These are phyloP conservation scores for Biancaea sappan DNA, from an alignment of 306 rosid species.

Conservation along the genomic window DNA sequence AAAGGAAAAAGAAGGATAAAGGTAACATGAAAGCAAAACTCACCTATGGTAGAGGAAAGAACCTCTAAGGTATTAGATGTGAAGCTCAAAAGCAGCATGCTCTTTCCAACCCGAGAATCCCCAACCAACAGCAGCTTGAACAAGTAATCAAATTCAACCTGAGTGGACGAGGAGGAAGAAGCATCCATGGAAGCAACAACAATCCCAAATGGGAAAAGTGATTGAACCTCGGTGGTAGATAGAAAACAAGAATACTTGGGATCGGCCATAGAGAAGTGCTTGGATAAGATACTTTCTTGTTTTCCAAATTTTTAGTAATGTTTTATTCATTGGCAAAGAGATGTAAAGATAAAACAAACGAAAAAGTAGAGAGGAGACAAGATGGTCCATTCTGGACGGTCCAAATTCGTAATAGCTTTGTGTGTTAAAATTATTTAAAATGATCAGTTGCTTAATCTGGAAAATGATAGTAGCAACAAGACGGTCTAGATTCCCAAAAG, in stretches of 20 bases:
- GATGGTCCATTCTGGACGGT: too few relatives aligned
- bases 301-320: background rate
- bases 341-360: background rate
- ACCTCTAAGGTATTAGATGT: slow-evolving; percentile 67
- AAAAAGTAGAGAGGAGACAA: background rate
- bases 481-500: too few relatives aligned
- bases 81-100: slow-evolving; percentile 66
- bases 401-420: too few relatives aligned
- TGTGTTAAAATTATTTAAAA: too few relatives aligned
- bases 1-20: background rate
- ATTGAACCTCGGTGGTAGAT: background rate
- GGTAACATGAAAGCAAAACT: background rate
- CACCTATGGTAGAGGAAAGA: slow-evolving; percentile 84
- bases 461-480: too few relatives aligned
- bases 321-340: slow-evolving; percentile 3
- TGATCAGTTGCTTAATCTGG: too few relatives aligned
- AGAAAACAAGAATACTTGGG: background rate
- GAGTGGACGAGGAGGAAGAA: slow-evolving; percentile 52
- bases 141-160: slow-evolving; percentile 66
- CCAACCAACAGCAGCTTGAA: slow-evolving; percentile 80
- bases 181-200: slow-evolving; percentile 44
- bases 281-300: background rate
- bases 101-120: slow-evolving; percentile 83
- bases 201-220: background rate
- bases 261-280: background rate